These are phyloP conservation scores for Sodiomyces alkalinus DNA, from an alignment of 2,329 filamentous ascomycete species.

Conservation along the genomic window DNA sequence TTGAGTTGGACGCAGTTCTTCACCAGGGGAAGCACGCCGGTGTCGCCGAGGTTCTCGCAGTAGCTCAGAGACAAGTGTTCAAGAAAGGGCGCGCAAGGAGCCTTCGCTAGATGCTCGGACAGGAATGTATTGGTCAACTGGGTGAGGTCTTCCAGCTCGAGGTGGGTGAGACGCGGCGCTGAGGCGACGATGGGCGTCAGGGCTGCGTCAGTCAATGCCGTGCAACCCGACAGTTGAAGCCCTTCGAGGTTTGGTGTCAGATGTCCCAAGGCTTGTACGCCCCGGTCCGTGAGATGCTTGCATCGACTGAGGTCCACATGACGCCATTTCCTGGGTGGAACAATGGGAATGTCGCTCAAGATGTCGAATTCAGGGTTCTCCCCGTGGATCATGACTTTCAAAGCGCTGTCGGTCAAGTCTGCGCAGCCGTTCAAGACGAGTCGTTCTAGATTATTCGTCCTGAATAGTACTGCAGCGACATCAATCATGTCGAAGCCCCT, in stretches of 20 bases:
- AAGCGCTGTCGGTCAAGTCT: slow-evolving; percentile 59
- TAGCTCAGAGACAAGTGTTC: slow-evolving; percentile 79
- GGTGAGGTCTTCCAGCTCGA: slow-evolving; percentile 79
- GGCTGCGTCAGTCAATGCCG: slow-evolving; percentile 56
- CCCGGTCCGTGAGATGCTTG: slow-evolving; percentile 52
- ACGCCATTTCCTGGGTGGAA: slow-evolving; percentile 62
- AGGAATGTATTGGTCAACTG: slow-evolving; percentile 62
- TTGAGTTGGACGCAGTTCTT: slow-evolving; percentile 56
- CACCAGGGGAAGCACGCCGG: slow-evolving; percentile 69
- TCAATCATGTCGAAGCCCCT: slow-evolving; percentile 60
- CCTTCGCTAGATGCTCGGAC: slow-evolving; percentile 55
- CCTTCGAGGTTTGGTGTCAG: slow-evolving; percentile 70
- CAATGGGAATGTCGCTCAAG: slow-evolving; percentile 59
- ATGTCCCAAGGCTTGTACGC: slow-evolving; percentile 56
- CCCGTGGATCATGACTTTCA: slow-evolving; percentile 64
- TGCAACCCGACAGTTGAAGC: slow-evolving; percentile 67
- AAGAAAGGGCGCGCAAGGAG: slow-evolving; percentile 56
- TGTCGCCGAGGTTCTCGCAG: slow-evolving; percentile 73
- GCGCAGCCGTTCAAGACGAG: slow-evolving; percentile 68
- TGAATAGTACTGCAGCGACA: slow-evolving; percentile 61
- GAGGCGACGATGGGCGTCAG: slow-evolving; percentile 60
- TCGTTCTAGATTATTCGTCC: slow-evolving; percentile 68
- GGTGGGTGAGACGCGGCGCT: slow-evolving; percentile 61
- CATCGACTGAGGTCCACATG: slow-evolving; percentile 80
- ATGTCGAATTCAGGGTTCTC: slow-evolving; percentile 64